Evolutionary conservation across 2,329 filamentous ascomycete genomes (phyloP).

Genomic region (Myriosclerotinia duriaeana): DNA sequence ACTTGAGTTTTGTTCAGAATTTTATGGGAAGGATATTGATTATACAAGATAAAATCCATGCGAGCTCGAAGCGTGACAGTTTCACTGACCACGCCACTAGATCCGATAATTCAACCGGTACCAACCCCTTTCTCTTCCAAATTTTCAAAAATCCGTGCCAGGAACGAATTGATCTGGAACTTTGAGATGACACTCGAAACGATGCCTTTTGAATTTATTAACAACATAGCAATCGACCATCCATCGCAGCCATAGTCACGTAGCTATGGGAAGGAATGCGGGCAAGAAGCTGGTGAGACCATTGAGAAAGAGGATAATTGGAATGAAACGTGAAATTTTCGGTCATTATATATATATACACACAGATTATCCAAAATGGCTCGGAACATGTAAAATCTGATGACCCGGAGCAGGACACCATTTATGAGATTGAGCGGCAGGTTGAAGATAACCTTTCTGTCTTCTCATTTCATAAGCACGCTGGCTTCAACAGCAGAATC

Average conservation of each 20-base stretch:
- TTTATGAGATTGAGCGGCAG: neutral
- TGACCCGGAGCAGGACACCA: neutral
- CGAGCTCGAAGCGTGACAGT: neutral
- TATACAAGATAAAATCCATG: no score
- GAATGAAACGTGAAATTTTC: neutral
- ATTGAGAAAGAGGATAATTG: neutral
- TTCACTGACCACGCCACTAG: neutral
- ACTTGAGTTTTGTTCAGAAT: no score
- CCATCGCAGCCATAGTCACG: neutral
- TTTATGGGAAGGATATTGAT: no score
- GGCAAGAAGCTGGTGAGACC: neutral
- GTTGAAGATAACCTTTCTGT: neutral
- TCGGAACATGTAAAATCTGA: neutral
- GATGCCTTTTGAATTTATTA: conserved; percentile 3
- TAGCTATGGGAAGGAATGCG: neutral
- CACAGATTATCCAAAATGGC: neutral
- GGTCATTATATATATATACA: neutral
- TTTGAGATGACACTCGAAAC: neutral
- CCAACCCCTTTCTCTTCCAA: neutral
- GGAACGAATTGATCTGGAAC: no score
- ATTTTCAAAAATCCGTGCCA: no score
- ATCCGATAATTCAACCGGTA: neutral
- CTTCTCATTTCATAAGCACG: neutral
- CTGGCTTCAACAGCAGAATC: neutral
- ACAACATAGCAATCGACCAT: neutral